Evolutionary conservation across 352 stramenopile genomes (phyloP), one percentile per base, ranked within the genome.

Genomic region (Globisporangium paroecandrum): DNA sequence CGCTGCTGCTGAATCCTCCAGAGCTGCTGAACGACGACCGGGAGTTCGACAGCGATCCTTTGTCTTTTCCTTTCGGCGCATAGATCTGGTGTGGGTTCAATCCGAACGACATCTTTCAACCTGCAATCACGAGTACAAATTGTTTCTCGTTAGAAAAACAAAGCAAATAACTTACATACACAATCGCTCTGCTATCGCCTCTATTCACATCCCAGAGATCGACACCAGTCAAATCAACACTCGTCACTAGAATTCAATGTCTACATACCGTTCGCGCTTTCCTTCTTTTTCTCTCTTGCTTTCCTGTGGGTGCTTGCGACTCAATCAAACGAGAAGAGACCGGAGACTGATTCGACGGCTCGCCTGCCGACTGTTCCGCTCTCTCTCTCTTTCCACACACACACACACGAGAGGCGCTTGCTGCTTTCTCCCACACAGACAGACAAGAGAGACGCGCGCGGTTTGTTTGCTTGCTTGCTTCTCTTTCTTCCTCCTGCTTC

Each of bases 21-120:
- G 18, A 27, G 15, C 59, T 51, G 41, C 68, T 71, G 15, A 56
- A 55, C 8, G 47, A 58, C 29, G 46, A 65, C 53, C 41, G 53
- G 34, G 25, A 22, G 60, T 34, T 56, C 32, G 27, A 18, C 27
- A 34, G 6, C 5, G 15, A 12, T 36, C 12, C 32, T 58, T 66
- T 22, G 9, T 36, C 27, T n/a, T 55, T 24, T 12, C 43, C 43
- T 51, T 34, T 57, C 54, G 62, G 55, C 8, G n/a, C 47, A 29
- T 70, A 70, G 5, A 65, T 38, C 22, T 61, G 58, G 51, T 70
- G 57, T 22, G 65, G 47, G 20, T 70, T 70, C 29, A 57, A 32
- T 20, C 25, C 34, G 43, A 58, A 64, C 32, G 79, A 85, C 77
- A 83, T 85, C 68, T 75, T 70, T 12, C 12, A 36, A 25, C 41